Evolutionary conservation across 352 stramenopile genomes (phyloP).

Genomic region (Phytopythium montanum): DNA sequence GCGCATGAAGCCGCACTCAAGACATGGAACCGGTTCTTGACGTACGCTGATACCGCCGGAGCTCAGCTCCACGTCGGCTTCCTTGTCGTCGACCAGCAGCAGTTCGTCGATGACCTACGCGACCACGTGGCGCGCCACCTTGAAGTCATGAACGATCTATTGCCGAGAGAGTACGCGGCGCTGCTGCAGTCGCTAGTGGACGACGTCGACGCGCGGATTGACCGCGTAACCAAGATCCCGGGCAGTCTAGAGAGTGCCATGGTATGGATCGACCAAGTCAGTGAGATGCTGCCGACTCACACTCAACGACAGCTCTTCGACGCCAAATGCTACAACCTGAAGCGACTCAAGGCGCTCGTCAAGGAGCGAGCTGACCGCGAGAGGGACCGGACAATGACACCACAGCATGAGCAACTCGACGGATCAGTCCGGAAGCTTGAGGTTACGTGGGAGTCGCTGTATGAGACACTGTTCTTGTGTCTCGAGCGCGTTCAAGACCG

Average conservation of each 20-base stretch:
- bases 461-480: slow-evolving; percentile 59
- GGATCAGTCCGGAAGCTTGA: slow-evolving; percentile 44
- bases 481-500: slow-evolving; percentile 51
- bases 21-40: slow-evolving; percentile 32
- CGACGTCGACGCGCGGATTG: slow-evolving; percentile 50
- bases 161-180: slow-evolving; percentile 50
- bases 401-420: slow-evolving; percentile 8
- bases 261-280: slow-evolving; percentile 44
- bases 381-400: no score
- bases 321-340: slow-evolving; percentile 47
- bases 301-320: slow-evolving; percentile 49
- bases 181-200: slow-evolving; percentile 41
- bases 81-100: slow-evolving; percentile 50
- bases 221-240: slow-evolving; percentile 58
- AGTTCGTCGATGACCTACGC: slow-evolving; percentile 31
- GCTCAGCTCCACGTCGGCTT: slow-evolving; percentile 43
- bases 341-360: slow-evolving; percentile 34
- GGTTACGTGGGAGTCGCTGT: slow-evolving; percentile 55
- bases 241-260: slow-evolving; percentile 44
- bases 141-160: slow-evolving; percentile 29
- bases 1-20: slow-evolving; percentile 38
- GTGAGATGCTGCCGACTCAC: slow-evolving; percentile 49
- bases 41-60: slow-evolving; percentile 27
- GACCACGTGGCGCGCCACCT: slow-evolving; percentile 28
- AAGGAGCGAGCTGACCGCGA: slow-evolving; percentile 15